A percentile compares a stretch with the other conserved stretches of the same genome.
phyloP scores from a whole-genome alignment of 2,329 filamentous ascomycete genomes.

The Cercospora canescens region DNA sequence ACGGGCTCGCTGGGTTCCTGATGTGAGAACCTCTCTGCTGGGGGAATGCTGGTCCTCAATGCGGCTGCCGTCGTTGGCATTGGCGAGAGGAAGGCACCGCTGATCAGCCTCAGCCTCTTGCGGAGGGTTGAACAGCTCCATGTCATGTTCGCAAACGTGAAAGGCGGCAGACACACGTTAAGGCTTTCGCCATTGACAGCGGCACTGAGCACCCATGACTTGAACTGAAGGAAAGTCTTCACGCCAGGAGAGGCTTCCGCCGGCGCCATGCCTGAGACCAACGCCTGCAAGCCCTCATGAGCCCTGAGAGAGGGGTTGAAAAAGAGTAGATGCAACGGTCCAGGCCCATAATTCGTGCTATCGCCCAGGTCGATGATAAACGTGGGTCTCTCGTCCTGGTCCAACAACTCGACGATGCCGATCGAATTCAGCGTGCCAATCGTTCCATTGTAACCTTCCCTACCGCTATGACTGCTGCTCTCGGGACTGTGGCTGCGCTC shows the following conservation, averaged over 20 bases:
- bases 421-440: conserved; percentile 60
- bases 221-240: conserved; percentile 63
- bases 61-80: conserved; percentile 19
- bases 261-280: conserved; percentile 53
- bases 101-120: conserved; percentile 68
- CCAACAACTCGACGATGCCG: conserved; percentile 70
- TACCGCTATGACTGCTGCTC: conserved; percentile 15
- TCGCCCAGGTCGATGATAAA: conserved; percentile 72
- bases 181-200: conserved; percentile 54
- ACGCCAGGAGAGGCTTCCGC: conserved; percentile 40
- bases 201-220: conserved; percentile 64
- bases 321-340: conserved; percentile 63
- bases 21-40: conserved; percentile 11
- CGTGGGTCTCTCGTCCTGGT: conserved; percentile 74
- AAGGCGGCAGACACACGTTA: conserved; percentile 56
- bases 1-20: conserved; percentile 20
- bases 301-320: conserved; percentile 67
- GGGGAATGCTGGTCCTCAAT: conserved; percentile 31
- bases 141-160: conserved; percentile 62
- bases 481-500: conserved; percentile 32
- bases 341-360: conserved; percentile 54
- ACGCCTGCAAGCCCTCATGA: conserved; percentile 56
- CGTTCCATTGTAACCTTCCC: conserved; percentile 18
- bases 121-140: conserved; percentile 73
- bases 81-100: conserved; percentile 45